These are phyloP conservation scores for Mycena rosella DNA, from an alignment of 768 basidiomycete genomes.

Conservation along the genomic window DNA sequence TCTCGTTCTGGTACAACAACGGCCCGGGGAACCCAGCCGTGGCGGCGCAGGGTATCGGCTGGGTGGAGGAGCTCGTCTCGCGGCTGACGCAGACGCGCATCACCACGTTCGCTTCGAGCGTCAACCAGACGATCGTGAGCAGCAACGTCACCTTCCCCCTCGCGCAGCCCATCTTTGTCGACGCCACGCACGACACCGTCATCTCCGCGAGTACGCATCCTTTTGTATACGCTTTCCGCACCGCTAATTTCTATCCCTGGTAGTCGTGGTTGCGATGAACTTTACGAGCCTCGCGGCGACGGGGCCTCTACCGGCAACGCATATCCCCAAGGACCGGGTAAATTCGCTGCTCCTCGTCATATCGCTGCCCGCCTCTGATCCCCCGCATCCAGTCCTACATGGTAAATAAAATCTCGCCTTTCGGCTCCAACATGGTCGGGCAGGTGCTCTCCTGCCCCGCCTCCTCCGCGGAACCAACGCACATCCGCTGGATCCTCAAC, in stretches of 20 bases:
- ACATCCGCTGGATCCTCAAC: slow-evolving; percentile 72
- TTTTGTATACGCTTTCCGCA: neutral
- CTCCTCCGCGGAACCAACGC: slow-evolving; percentile 21
- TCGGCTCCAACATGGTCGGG: slow-evolving; percentile 52
- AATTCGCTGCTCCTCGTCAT: slow-evolving; percentile 35
- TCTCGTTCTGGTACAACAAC: slow-evolving; percentile 72
- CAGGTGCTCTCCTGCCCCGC: slow-evolving; percentile 62
- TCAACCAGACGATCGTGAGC: slow-evolving; percentile 75
- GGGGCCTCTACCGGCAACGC: slow-evolving; percentile 74
- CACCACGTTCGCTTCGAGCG: slow-evolving; percentile 66
- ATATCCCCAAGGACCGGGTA: slow-evolving; percentile 68
- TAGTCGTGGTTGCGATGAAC: slow-evolving; percentile 80
- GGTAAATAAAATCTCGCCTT: slow-evolving; percentile 50
- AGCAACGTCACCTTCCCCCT: slow-evolving; percentile 68
- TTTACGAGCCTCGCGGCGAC: slow-evolving; percentile 70
- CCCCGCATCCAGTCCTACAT: slow-evolving; percentile 43
- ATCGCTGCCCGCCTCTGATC: slow-evolving; percentile 51
- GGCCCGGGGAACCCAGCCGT: slow-evolving; percentile 79
- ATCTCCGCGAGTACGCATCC: slow-evolving; percentile 67
- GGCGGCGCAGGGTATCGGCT: slow-evolving; percentile 74
- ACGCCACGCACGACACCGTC: slow-evolving; percentile 82
- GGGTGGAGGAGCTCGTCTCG: slow-evolving; percentile 77
- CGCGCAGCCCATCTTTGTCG: slow-evolving; percentile 72
- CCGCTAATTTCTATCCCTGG: neutral
- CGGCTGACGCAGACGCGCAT: slow-evolving; percentile 75